Base-by-base conservation (phyloP, 1,139 yeast species). In the Saccharomyces uvarum region DNA sequence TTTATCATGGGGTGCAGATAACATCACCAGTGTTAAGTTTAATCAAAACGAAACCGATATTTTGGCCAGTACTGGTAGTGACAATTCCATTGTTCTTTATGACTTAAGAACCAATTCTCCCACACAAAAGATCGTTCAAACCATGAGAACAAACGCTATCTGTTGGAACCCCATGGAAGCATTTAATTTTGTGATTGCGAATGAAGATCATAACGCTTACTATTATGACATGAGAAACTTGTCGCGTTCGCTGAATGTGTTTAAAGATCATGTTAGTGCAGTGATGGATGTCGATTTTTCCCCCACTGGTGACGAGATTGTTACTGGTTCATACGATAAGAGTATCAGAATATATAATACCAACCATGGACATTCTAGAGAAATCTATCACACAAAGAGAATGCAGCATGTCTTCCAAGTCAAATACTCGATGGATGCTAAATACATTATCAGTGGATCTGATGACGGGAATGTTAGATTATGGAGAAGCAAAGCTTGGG, bases 91-190 rank as follows among this genome's bases (percentile, higher is more conserved):
- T 54, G 93, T 93, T 1, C 75, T 95, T 51, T 93, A 95, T 70
- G 99, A 95, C 71, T 77, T 89, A 53, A 81, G 99, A 64, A 89
- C 97, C n/a, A 83, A 87, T 64, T 80, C 96, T 1, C 97, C 99
- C 11, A 83, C 95, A 2, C 98, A 95, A 69, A 91, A 90, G 70
- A 82, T 93, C 57, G 88, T 86, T 49, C 88, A 96, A 29, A 76
- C 82, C 29, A 77, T 93, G 78, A 79, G 95, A 65, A 88, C 95
- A 26, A 95, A 95, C 70, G 79, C 95, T 49, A 77, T 95, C 32
- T 79, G 91, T 54, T 95, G 98, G 98, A 93, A 95, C 71, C 99
- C 99, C 3, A 88, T 93, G 87, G 98, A 93, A 72, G 96, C 99
- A 1, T 93, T 83, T 73, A 84, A 86, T 67, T 91, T 95, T 73